A percentile compares a stretch with the other conserved stretches of the same genome.
phyloP scores from a whole-genome alignment of 2,329 filamentous ascomycete species.

The Exophiala spinifera region DNA sequence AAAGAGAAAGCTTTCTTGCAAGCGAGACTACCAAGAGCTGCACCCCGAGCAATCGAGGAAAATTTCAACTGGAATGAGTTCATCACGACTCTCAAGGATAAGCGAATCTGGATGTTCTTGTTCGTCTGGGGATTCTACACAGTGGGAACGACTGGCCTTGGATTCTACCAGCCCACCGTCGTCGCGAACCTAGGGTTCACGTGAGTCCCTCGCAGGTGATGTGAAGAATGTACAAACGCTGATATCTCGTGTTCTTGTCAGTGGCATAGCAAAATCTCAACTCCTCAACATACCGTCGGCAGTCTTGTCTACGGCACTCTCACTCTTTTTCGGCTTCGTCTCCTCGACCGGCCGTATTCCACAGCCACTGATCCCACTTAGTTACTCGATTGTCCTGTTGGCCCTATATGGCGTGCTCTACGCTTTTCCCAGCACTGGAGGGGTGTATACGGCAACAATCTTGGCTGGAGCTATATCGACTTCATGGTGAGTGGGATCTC shows the following conservation, averaged over 20 bases:
- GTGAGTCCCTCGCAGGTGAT: conserved; percentile 28
- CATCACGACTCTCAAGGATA: conserved; percentile 39
- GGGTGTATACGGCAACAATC: conserved; percentile 48
- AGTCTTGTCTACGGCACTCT: conserved; percentile 43
- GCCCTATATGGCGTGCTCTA: conserved; percentile 48
- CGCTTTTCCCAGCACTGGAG: conserved; percentile 46
- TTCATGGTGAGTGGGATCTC: conserved; percentile 36
- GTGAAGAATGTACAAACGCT: not conserved
- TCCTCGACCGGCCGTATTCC: conserved; percentile 45
- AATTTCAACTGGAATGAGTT: conserved; percentile 44
- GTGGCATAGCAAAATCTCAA: conserved; percentile 39
- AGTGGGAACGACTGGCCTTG: conserved; percentile 44
- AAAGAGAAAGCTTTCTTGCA: conserved; percentile 50
- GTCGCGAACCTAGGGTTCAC: conserved; percentile 44
- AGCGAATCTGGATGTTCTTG: conserved; percentile 46
- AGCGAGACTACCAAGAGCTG: conserved; percentile 43
- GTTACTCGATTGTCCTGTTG: conserved; percentile 44
- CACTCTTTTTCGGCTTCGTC: conserved; percentile 42
- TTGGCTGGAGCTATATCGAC: conserved; percentile 44
- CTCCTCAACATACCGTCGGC: conserved; percentile 51
- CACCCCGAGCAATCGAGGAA: conserved; percentile 40
- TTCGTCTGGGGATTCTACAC: conserved; percentile 49
- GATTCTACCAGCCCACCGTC: conserved; percentile 43
- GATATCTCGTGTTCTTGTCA: conserved; percentile 22
- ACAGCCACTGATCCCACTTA: conserved; percentile 44